Base-by-base conservation (phyloP, 2,329 filamentous ascomycete genomes). In the Hysterium pulicare region DNA sequence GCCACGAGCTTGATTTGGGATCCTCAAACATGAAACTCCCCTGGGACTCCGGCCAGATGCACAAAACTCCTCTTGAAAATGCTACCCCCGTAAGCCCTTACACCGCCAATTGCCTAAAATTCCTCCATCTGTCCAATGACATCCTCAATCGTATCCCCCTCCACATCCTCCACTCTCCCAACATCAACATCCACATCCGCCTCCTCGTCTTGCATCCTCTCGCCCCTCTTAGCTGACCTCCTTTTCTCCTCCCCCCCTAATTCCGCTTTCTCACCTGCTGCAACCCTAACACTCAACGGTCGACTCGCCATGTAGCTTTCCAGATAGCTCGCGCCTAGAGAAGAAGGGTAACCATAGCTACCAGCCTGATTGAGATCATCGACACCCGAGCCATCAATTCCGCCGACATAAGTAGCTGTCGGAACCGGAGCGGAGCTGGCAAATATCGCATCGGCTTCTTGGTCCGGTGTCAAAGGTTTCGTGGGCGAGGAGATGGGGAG, bases 301-400 rank as follows among this genome's bases (percentile, higher is more conserved):
- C 63, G 55, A 17, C 49, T 55, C 45, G 59, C 51, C 62, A 67
- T 67, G 33, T 67, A 67, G 30, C 58, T 64, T 45, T 67, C 64
- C 31, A 67, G 50, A 41, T 66, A 67, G 44, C 61, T 66, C 2
- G 64, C 64, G 28, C 64, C 64, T 2, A 66, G 46, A 21, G 51
- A 57, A 11, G 50, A 54, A 3, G 64, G 64, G 33, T 66, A 67
- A 1, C 64, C 64, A 11, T 64, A 59, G 26, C 53, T 58, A 23
- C 61, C 61, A 11, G 51, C 57, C 30, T 66, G 62, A 19, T 67
- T 56, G 5, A 66, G 48, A 33, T 65, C 52, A 41, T 64, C 62
- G 38, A 61, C 54, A 31, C 62, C 61, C 1, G 55, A 58, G 32
- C 64, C 64, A 10, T 44, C 44, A 19, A 65, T 42, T 3, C 64